A percentile compares a stretch with the other conserved stretches of the same genome.
phyloP scores from a whole-genome alignment of 2,329 filamentous ascomycete species.

The Elsinoe australis region DNA sequence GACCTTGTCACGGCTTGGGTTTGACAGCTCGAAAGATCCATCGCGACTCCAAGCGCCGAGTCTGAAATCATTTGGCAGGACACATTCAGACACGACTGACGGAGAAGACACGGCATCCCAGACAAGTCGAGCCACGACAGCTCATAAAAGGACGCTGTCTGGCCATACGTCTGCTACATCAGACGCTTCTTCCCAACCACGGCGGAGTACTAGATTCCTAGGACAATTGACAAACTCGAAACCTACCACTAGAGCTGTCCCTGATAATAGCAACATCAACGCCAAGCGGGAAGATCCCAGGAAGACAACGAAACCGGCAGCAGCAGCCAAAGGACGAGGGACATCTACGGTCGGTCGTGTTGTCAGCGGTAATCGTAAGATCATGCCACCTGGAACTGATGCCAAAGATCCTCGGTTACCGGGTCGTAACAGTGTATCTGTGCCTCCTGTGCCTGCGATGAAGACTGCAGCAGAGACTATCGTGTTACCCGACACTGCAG shows the following conservation, averaged over 20 bases:
- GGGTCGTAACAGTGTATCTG: constrained; percentile 44
- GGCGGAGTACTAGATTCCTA: constrained; percentile 44
- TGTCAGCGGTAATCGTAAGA: constrained; percentile 81
- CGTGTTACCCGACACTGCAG: constrained; percentile 52
- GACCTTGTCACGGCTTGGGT: constrained; percentile 29
- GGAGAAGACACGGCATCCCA: constrained; percentile 24
- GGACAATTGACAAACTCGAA: constrained; percentile 51
- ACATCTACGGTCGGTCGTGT: constrained; percentile 72
- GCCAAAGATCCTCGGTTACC: constrained; percentile 56
- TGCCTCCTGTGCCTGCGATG: constrained; percentile 26
- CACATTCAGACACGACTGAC: constrained; percentile 35
- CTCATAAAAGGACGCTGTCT: constrained; percentile 87
- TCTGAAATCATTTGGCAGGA: constrained; percentile 31
- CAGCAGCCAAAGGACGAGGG: constrained; percentile 57
- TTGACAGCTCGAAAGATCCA: constrained; percentile 28
- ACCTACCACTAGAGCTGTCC: constrained; percentile 48
- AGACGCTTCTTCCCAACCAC: constrained; percentile 35
- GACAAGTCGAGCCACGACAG: constrained; percentile 20
- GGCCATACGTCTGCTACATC: constrained; percentile 54
- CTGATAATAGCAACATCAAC: constrained; percentile 9
- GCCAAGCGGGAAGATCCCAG: constrained; percentile 54
- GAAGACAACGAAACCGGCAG: constrained; percentile 73
- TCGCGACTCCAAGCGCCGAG: constrained; percentile 35
- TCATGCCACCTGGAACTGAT: constrained; percentile 48
- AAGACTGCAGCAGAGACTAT: constrained; percentile 21